phyloP scores from a whole-genome alignment of 139 green algal genomes.

The Bryopsis sp. region DNA sequence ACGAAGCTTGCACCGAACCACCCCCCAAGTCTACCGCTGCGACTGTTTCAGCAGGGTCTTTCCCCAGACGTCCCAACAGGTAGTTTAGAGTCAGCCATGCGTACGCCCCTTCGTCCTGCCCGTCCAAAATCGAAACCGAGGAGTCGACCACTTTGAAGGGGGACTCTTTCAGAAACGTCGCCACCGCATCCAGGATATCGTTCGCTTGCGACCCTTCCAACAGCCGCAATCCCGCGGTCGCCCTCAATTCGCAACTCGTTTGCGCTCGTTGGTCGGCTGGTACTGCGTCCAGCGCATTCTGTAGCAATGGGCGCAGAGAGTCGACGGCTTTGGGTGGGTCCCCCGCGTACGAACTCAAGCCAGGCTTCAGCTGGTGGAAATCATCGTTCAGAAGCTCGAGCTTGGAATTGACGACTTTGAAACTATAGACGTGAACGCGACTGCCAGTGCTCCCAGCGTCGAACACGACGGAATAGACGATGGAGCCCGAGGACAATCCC shows the following conservation, averaged over 20 bases:
- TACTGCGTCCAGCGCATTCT: slow-evolving; percentile 69
- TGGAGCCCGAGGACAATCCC: too few relatives aligned
- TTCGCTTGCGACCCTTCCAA: slow-evolving; percentile 77
- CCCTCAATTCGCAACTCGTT: slow-evolving; percentile 76
- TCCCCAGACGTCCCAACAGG: slow-evolving; percentile 71
- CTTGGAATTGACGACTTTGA: slow-evolving; percentile 34
- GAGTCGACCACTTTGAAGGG: slow-evolving; percentile 54
- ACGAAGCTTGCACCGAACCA: slow-evolving; percentile 73
- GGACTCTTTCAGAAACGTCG: slow-evolving; percentile 37
- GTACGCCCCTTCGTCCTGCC: slow-evolving; percentile 87
- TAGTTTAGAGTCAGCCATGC: slow-evolving; percentile 98
- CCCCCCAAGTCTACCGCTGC: slow-evolving; percentile 87
- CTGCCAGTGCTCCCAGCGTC: slow-evolving; percentile 93
- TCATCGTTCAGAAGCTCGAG: slow-evolving; percentile 65
- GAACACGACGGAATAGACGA: slow-evolving; percentile 79
- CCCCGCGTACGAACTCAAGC: slow-evolving; percentile 72
- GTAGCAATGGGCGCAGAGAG: slow-evolving; percentile 73
- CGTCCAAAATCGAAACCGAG: slow-evolving; percentile 56
- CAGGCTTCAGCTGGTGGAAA: slow-evolving; percentile 90
- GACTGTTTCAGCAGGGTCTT: slow-evolving; percentile 57
- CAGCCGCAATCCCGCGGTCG: slow-evolving; percentile 89
- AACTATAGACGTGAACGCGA: slow-evolving; percentile 91
- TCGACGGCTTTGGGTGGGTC: slow-evolving; percentile 62
- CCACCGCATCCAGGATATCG: slow-evolving; percentile 74
- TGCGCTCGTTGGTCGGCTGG: slow-evolving; percentile 41